Evolutionary conservation across 2,329 filamentous ascomycete genomes (phyloP), one percentile per base, ranked within the genome.

Genomic region (Penicillium sp.): DNA sequence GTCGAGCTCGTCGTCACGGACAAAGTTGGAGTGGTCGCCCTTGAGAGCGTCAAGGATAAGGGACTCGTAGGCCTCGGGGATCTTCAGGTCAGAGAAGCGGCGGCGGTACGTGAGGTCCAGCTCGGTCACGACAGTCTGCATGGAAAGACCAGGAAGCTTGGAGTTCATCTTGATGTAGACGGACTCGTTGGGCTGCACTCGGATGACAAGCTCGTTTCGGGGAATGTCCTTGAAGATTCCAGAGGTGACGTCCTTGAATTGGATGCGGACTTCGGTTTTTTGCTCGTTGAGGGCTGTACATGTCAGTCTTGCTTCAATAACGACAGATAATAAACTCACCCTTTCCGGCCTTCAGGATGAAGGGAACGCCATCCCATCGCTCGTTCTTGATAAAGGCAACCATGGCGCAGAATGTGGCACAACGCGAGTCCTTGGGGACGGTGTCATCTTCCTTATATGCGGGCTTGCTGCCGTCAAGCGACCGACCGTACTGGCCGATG

Each of bases 151-250:
- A 20, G 94, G 95, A 59, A 99, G 83, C 83, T 99, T 99, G 28
- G 93, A 97, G 87, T 99, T 99, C 94, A 99, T 99, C 86, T 99
- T 99, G 77, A 97, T 96, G 80, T 99, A 99, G 65, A 99, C 92
- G 72, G 90, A 96, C 83, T 99, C 94, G 80, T 99, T 99, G 67
- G 94, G 94, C 81, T 99, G 94, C 63, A 99, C 96, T 65, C 94
- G 92, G 81, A 99, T 97, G 68, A 99, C 94, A 64, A 99, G 88
- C 80, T 99, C 94, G 81, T 99, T 99, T 65, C 95, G 89, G 59
- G 94, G 95, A 71, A 99, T 99, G 74, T 99, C 93, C 84, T 97
- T 97, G 82, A 99, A 99, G 77, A 99, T 99, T 65, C 95, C 94
- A 49, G 92, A 97, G 21, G 94, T 97, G 63, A 99, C 94, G 72